Conservation (phyloP, 257 asterid species). For the Solanum lycopersicoides region DNA sequence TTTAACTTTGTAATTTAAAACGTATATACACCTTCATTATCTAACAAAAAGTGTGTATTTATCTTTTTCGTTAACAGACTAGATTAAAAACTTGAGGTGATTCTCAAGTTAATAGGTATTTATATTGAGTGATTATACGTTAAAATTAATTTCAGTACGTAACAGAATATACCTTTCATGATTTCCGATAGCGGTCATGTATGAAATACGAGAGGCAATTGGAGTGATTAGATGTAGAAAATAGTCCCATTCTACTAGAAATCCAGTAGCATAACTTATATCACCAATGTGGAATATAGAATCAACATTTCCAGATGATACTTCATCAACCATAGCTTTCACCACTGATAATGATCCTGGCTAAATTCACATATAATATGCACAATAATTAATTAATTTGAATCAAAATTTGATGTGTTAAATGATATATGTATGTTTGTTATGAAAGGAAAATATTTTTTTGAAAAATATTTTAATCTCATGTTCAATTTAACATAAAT, state of each 20-base stretch:
- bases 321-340: slow-evolving; percentile 45
- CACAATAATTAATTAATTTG: neutral
- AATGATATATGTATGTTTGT: neutral
- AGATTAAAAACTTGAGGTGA: too few species aligned
- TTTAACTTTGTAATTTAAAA: neutral
- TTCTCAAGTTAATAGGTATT: neutral
- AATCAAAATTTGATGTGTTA: neutral
- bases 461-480: accelerated
- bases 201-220: slow-evolving; percentile 55
- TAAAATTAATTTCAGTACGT: neutral
- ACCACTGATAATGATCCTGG: slow-evolving; percentile 68
- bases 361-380: slow-evolving; percentile 9
- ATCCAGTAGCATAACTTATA: slow-evolving; percentile 89
- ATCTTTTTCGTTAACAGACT: neutral
- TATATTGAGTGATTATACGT: neutral
- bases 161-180: slow-evolving; percentile 47
- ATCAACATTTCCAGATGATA: slow-evolving; percentile 39
- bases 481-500: too few species aligned
- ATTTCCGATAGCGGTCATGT: slow-evolving; percentile 93
- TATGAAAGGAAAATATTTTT: neutral
- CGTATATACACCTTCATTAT: neutral
- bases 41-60: neutral
- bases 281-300: slow-evolving; percentile 86
- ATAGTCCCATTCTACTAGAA: slow-evolving; percentile 83
- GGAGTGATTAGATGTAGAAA: slow-evolving; percentile 67